A percentile compares a stretch with the other conserved stretches of the same genome.
phyloP scores from a whole-genome alignment of 208 protist genomes.

The Leishmania mexicana region DNA sequence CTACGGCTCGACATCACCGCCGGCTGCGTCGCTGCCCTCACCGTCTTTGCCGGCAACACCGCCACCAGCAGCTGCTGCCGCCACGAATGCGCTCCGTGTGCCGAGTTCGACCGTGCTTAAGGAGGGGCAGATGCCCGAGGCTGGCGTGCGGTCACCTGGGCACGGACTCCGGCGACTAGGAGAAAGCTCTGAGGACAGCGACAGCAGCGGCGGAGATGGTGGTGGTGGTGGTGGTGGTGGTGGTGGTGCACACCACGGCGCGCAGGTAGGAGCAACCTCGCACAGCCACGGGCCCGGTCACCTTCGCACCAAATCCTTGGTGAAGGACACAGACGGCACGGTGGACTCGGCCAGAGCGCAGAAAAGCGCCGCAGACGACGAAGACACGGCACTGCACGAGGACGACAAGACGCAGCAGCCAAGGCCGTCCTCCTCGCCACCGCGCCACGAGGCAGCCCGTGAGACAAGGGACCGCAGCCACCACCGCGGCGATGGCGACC shows the following conservation, averaged over 20 bases:
- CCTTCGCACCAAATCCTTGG: not conserved
- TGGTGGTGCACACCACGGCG: not conserved
- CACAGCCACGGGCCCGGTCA: not conserved
- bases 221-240: not conserved
- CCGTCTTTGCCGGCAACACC: not conserved
- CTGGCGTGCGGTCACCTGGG: slow-evolving; percentile 10
- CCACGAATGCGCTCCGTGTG: slow-evolving; percentile 14
- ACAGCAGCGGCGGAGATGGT: not conserved
- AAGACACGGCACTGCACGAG: not conserved
- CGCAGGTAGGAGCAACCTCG: not conserved
- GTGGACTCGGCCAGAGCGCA: not conserved
- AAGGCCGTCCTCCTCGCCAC: not conserved
- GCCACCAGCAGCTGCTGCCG: not conserved
- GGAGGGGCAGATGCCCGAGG: slow-evolving; percentile 18
- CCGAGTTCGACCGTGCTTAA: slow-evolving; percentile 26
- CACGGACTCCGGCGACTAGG: slow-evolving; percentile 12
- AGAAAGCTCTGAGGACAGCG: slow-evolving; percentile 30
- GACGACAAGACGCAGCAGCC: not conserved
- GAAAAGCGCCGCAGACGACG: not conserved
- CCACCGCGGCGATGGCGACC: not conserved
- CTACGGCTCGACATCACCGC: not conserved
- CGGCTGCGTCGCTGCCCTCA: not conserved
- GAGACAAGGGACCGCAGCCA: not conserved
- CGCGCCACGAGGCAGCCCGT: not conserved
- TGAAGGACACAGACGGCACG: not conserved